Conservation (phyloP, 2,329 filamentous ascomycete species). For the Verticillium tricorpus region DNA sequence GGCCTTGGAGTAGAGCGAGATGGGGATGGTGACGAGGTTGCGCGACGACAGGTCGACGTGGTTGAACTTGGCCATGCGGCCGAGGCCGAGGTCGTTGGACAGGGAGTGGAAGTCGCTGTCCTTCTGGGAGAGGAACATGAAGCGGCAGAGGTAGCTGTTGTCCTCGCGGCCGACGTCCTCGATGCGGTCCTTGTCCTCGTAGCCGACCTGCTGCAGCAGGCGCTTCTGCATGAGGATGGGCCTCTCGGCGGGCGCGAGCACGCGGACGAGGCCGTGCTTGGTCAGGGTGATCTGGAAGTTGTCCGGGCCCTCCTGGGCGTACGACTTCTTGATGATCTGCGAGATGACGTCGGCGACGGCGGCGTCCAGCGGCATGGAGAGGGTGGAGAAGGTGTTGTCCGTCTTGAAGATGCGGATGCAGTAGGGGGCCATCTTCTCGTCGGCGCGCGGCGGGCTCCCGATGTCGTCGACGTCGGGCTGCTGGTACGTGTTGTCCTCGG, state of each 20-base stretch:
- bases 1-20: slow-evolving; percentile 86
- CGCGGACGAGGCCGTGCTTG: slow-evolving; percentile 83
- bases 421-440: slow-evolving; percentile 73
- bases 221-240: slow-evolving; percentile 89
- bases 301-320: slow-evolving; percentile 81
- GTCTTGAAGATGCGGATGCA: slow-evolving; percentile 94
- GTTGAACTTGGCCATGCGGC: slow-evolving; percentile 83
- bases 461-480: slow-evolving; percentile 62
- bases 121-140: slow-evolving; percentile 87
- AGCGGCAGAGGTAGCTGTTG: slow-evolving; percentile 93
- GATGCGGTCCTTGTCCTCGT: slow-evolving; percentile 78
- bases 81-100: slow-evolving; percentile 75
- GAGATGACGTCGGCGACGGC: slow-evolving; percentile 82
- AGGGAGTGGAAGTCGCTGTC: slow-evolving; percentile 72
- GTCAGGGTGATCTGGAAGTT: slow-evolving; percentile 96
- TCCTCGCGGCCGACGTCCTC: slow-evolving; percentile 95
- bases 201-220: slow-evolving; percentile 86
- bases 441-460: slow-evolving; percentile 61
- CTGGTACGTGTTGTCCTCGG: slow-evolving; percentile 58
- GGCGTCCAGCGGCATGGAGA: slow-evolving; percentile 78
- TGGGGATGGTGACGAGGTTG: slow-evolving; percentile 92
- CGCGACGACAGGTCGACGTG: slow-evolving; percentile 88
- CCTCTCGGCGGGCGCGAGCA: slow-evolving; percentile 72
- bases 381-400: slow-evolving; percentile 89
- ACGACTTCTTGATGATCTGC: slow-evolving; percentile 93